Conservation (phyloP, 2,329 filamentous ascomycete species). For the Cordyceps farinosa region DNA sequence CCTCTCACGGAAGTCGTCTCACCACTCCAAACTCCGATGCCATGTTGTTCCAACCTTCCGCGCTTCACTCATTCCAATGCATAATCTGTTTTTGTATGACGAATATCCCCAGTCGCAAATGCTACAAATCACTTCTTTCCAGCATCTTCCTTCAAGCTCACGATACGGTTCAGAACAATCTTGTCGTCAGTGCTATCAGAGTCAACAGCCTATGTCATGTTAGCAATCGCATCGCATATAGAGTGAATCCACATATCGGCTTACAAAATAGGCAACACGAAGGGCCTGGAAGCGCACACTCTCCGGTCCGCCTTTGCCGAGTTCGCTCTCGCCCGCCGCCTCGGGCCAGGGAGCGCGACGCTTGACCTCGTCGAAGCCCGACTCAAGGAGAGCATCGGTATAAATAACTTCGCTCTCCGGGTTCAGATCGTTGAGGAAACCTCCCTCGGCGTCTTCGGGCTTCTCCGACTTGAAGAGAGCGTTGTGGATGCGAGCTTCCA, state of each 20-base stretch:
- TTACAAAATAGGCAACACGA: conserved; percentile 78
- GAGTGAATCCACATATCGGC: conserved; percentile 23
- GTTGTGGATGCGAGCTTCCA: conserved; percentile 76
- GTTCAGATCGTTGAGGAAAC: conserved; percentile 81
- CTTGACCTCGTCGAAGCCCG: conserved; percentile 75
- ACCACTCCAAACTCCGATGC: conserved; percentile 2
- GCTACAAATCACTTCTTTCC: conserved; percentile 47
- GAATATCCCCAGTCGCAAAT: background rate
- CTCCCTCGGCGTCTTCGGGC: conserved; percentile 71
- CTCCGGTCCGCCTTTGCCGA: conserved; percentile 62
- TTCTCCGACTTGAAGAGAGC: conserved; percentile 83
- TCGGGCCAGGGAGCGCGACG: conserved; percentile 76
- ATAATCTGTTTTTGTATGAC: background rate
- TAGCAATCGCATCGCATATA: conserved; percentile 17
- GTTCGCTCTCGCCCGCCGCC: conserved; percentile 65
- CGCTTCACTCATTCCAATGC: background rate
- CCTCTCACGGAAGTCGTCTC: background rate
- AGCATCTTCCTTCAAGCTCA: conserved; percentile 85
- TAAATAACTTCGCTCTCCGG: conserved; percentile 80
- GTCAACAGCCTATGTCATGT: conserved; percentile 58
- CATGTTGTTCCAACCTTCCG: background rate
- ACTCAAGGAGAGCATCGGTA: conserved; percentile 73
- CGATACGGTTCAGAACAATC: conserved; percentile 85
- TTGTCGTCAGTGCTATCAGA: conserved; percentile 74
- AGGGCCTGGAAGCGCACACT: conserved; percentile 88